A percentile compares a stretch with the other conserved stretches of the same genome.
Conservation (phyloP, 768 basidiomycete species). For the Pleurotus ostreatus region DNA sequence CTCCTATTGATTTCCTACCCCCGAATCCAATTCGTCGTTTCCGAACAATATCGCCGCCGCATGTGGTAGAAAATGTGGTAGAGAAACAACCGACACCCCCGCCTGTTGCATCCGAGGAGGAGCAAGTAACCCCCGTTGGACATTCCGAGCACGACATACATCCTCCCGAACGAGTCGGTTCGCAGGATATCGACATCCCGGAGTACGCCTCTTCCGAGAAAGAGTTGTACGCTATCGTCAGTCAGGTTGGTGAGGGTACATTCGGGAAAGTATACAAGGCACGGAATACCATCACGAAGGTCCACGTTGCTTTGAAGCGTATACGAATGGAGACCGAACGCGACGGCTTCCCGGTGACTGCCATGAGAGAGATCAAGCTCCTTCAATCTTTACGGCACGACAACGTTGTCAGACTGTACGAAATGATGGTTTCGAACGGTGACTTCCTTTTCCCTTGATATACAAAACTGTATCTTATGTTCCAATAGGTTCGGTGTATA, state of each 20-base stretch:
- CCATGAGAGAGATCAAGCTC: constrained; percentile 98
- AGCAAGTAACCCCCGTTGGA: background rate
- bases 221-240: constrained; percentile 82
- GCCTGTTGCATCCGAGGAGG: background rate
- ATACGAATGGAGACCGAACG: constrained; percentile 97
- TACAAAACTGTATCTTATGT: constrained; percentile 5
- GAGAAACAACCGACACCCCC: background rate
- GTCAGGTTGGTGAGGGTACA: constrained; percentile 96
- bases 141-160: background rate
- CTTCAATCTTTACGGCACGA: constrained; percentile 86
- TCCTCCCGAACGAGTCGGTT: background rate
- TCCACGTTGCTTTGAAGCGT: constrained; percentile 87
- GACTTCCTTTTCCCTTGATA: constrained; percentile 16
- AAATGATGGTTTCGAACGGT: constrained; percentile 99
- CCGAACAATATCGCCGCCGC: too few relatives aligned
- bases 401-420: constrained; percentile 86
- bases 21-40: background rate
- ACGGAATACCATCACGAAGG: constrained; percentile 70
- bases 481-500: constrained; percentile 82
- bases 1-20: background rate
- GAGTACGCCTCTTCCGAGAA: constrained; percentile 20
- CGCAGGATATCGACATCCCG: constrained; percentile 6
- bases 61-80: too few relatives aligned
- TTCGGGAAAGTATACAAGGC: constrained; percentile 99
- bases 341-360: constrained; percentile 98